A percentile compares a stretch with the other conserved stretches of the same genome.
phyloP scores from a whole-genome alignment of 2,329 filamentous ascomycete species.

The Tolypocladium capitatum region DNA sequence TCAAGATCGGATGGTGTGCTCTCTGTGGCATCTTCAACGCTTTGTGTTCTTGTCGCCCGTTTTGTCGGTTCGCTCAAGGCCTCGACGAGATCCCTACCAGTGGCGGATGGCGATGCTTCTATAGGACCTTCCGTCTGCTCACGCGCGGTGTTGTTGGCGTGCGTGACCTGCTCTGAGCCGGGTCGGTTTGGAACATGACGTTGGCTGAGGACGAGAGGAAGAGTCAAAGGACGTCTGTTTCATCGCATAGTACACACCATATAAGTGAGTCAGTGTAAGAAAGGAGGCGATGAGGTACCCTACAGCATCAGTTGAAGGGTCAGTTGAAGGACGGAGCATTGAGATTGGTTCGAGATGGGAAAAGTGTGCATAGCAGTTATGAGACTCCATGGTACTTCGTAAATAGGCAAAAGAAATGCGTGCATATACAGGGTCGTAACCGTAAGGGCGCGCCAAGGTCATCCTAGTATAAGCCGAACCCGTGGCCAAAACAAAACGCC shows the following conservation, averaged over 20 bases:
- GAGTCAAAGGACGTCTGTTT: too few species aligned
- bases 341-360: not conserved
- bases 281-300: too few species aligned
- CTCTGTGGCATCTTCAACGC: not conserved
- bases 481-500: conserved; percentile 12
- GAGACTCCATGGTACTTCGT: too few species aligned
- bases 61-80: conserved; percentile 4
- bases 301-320: too few species aligned
- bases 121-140: too few species aligned
- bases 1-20: not conserved
- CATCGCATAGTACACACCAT: too few species aligned
- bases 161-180: too few species aligned
- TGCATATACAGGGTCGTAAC: not conserved
- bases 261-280: too few species aligned
- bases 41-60: conserved; percentile 2
- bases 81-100: conserved; percentile 1
- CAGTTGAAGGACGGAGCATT: too few species aligned
- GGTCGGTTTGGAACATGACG: too few species aligned
- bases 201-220: not conserved
- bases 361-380: not conserved
- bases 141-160: too few species aligned
- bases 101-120: not conserved
- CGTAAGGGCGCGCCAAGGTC: not conserved
- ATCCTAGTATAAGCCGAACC: not conserved
- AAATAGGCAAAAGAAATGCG: not conserved